Base-by-base conservation (phyloP, 2,329 filamentous ascomycete species). In the Ophiostoma triangulosporum region DNA sequence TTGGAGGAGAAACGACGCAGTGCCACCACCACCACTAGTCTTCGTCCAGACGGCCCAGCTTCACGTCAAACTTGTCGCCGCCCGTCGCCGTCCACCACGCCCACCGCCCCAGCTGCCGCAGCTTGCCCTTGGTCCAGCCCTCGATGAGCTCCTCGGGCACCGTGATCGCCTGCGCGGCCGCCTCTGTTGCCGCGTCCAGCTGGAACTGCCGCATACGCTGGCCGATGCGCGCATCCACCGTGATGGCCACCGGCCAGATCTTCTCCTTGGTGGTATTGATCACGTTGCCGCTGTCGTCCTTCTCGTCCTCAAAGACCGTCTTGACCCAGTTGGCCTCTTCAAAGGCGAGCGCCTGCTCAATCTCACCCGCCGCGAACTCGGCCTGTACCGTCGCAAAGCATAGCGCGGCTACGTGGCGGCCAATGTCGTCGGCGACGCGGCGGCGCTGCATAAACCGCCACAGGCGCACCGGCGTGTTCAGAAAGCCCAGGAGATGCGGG, bases 401-500 rank as follows among this genome's bases (percentile, higher is more conserved):
- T 33, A 86, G 82, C 33, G 88, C 85, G 0, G 91, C 91, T 17
- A 94, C 88, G 59, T 96, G 82, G 40, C 87, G 83, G 51, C 93
- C 93, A 56, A 96, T 82, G 46, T 83, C 76, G 64, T 98, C 91
- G 58, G 91, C 91, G n/a, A 95, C 75, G 58, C 79, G 71, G 52
- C 93, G 84, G 57, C 84, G 83, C 66, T 84, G 95, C 57, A 98
- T 74, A 75, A 90, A 98, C 59, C 93, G 86, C 64, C 85, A 86
- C 57, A 97, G 75, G 56, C 93, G 84, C 59, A 83, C 85, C 0
- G 89, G 86, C 3, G 91, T 96, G 70, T 93, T 91, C 58, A 86
- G 72, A 73, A 98, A 95, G 56, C 93, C 93, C 29, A 98, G 83
- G 55, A 96, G 78, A 66, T 97, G 91, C 1, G 91, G 91, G 67